These are phyloP conservation scores for Cyclanthera cordifolia DNA, from an alignment of 306 rosid species.

Conservation along the genomic window DNA sequence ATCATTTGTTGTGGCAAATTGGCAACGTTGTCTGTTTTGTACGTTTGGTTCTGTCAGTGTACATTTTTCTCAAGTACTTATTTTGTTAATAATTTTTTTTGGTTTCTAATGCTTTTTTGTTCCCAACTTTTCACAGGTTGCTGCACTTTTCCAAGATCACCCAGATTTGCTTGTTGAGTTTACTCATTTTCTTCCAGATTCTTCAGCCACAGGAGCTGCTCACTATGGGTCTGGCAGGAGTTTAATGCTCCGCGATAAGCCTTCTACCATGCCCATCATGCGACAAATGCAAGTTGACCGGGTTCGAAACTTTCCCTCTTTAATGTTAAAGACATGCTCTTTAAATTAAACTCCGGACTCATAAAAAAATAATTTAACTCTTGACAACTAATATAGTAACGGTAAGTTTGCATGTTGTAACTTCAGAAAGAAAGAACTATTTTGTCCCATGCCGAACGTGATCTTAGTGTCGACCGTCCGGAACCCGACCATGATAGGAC, in stretches of 20 bases:
- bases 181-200: constrained; percentile 80
- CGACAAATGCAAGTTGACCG: constrained; percentile 59
- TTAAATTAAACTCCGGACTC: neutral
- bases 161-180: constrained; percentile 74
- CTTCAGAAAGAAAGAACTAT: constrained; percentile 63
- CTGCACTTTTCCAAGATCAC: constrained; percentile 73
- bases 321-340: neutral
- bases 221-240: constrained; percentile 51
- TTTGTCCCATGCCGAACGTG: constrained; percentile 60
- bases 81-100: neutral
- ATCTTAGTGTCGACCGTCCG: constrained; percentile 79
- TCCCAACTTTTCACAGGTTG: constrained; percentile 50
- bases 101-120: constrained; percentile 4
- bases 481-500: constrained; percentile 65
- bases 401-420: constrained; percentile 16
- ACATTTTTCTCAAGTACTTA: neutral
- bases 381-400: neutral
- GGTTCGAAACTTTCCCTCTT: constrained; percentile 34
- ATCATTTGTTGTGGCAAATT: neutral
- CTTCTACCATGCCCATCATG: constrained; percentile 61
- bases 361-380: neutral
- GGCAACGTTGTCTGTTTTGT: neutral
- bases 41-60: constrained; percentile 14
- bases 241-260: constrained; percentile 63
- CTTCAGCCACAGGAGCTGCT: constrained; percentile 49